Base-by-base conservation (phyloP, 1,284 basidiomycete genomes). In the Irpex sp. region DNA sequence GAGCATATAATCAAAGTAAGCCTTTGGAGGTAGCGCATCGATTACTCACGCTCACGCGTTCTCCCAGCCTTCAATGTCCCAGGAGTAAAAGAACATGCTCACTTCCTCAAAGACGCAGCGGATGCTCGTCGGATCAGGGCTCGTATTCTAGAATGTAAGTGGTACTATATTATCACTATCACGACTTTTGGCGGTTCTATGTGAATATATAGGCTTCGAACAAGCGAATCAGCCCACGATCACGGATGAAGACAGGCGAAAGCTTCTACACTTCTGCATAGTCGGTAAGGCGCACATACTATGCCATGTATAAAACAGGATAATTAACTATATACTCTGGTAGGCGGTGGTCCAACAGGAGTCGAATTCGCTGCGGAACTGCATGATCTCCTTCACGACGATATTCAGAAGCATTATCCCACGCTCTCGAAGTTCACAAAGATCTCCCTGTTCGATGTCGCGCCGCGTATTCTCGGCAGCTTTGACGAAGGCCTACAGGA, bases 321-420 rank as follows among this genome's bases (percentile, higher is more conserved):
- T 72, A 8, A 55, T 52, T 47, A 61, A 60, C 44, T n/a, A 62
- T 51, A 26, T 38, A 38, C 37, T 56, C 21, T 63, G 40, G 40
- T 15, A 86, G 86, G 86, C n/a, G 88, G 87, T 47, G 89, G 88
- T 11, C 88, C 88, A 1, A 90, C 88, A 5, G 93, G 93, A 2
- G 88, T 94, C 61, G 93, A 95, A 74, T 94, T 94, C 69, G 85
- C 91, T 0, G 93, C 94, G 6, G 95, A 97, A 75, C 75, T 97
- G 62, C 87, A 93, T 65, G 94, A 97, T 73, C 81, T 97, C 51
- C 80, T 96, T 62, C 85, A 87, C 63, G 82, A 87, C 34, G 95
- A 97, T 67, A 83, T 96, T 4, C 72, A 80, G n/a, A 76, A 78
- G 49, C 80, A 88, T 68, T 92, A 87, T 70, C 89, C 90, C 3